Conservation (phyloP, 306 rosid species). For the Acacia crassicarpa region DNA sequence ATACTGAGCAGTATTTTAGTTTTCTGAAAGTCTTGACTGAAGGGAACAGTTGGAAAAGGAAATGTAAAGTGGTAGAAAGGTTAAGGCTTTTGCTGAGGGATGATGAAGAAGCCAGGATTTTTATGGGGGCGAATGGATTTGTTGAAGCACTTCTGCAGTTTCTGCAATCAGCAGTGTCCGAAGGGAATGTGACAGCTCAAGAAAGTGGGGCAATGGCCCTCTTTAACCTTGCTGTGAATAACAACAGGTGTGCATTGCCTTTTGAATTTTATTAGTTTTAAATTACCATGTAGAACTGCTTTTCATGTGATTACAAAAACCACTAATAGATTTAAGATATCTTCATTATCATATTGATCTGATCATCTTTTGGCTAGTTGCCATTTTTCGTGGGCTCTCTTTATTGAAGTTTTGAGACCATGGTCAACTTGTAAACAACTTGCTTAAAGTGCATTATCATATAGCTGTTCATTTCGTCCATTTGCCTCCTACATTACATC, state of each 20-base stretch:
- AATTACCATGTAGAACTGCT: conserved; percentile 17
- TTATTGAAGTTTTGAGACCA: background rate
- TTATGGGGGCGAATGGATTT: conserved; percentile 95
- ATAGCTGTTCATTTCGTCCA: background rate
- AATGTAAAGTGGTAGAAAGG: conserved; percentile 77
- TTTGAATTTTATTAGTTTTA: conserved; percentile 1
- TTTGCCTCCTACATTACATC: conserved; percentile 3
- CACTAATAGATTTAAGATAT: background rate
- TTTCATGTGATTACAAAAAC: conserved; percentile 21
- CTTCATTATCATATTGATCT: background rate
- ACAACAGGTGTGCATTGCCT: conserved; percentile 60
- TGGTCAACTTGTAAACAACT: background rate
- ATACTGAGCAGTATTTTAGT: conserved; percentile 52
- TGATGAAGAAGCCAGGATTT: conserved; percentile 88
- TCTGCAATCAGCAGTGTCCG: conserved; percentile 63
- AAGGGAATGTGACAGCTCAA: conserved; percentile 63
- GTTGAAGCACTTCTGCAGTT: conserved; percentile 78
- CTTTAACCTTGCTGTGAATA: conserved; percentile 94
- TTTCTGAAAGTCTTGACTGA: conserved; percentile 62
- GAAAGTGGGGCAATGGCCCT: conserved; percentile 99
- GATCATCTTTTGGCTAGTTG: background rate
- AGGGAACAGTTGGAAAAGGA: conserved; percentile 56
- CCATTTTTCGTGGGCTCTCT: background rate
- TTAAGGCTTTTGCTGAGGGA: conserved; percentile 77
- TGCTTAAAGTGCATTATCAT: background rate